Base-by-base conservation (phyloP, 78 protist species). In the Capsaspora owczarzaki region DNA sequence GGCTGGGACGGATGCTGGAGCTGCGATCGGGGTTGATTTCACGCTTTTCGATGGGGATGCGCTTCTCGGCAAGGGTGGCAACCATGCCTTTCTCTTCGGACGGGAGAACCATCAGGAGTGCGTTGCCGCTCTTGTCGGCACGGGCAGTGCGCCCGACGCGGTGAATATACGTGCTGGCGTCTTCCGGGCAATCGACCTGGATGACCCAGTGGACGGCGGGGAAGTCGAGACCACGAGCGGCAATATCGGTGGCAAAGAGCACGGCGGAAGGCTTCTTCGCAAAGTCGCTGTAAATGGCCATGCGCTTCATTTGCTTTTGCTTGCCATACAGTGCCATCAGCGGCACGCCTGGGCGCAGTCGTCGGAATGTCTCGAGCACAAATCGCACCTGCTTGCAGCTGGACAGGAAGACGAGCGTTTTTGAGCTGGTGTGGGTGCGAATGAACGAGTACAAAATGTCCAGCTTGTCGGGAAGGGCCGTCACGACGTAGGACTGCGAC, bases 141-240 rank as follows among this genome's bases (percentile, higher is more conserved):
- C 99, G 92, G 0, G 99, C 99, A 0, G 99, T 96, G 12, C 99
- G 76, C 20, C 99, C 99, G 27, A 89, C 97, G 60, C 99, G 89
- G 80, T 98, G 99, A 66, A 98, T 93, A 85, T 98, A 98, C 33
- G 96, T 92, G 35, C 77, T 80, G 4, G 74, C 90, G 76, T 88
- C 91, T 37, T 94, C 98, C 10, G 99, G 99, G 47, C 93, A 86
- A 87, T 98, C 99, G 10, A 87, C 41, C 82, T 95, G 97, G 38
- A 98, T 43, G 29, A 98, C 98, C 98, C 98, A 98, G 37, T 95
- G 82, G 40, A 98, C 99, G 0, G 44, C 68, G 31, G 98, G 95
- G 84, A 98, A 92, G 84, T 98, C 99, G 25, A 98, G 89, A 0
- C 99, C 99, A 2, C 99, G 86, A 5, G 99, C 98, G 0, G 98